Base-by-base conservation (phyloP, 352 stramenopile species). In the Globisporangium lucens region DNA sequence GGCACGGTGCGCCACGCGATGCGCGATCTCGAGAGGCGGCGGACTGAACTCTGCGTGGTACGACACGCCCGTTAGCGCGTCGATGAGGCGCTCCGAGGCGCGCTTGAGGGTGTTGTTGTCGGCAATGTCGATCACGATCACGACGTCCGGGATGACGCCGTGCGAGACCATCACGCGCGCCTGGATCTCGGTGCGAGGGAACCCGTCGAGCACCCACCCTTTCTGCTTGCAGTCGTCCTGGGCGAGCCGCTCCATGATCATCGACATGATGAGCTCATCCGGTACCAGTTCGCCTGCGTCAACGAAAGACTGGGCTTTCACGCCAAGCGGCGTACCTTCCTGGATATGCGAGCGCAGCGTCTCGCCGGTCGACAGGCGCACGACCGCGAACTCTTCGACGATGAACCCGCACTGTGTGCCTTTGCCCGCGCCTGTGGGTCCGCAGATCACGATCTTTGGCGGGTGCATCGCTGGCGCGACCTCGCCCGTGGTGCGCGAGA, bases 201-300 rank as follows among this genome's bases (percentile, higher is more conserved):
- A 99, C 6, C 97, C 97, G 69, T 99, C 96, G 0, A 99, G 74
- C 15, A 99, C 79, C 90, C 94, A 99, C 9, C 97, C 97, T 22
- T 78, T 82, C 58, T 78, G 61, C 38, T 84, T 72, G 73, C 95
- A 98, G 75, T 99, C 95, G 2, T 79, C 61, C 67, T 97, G 71
- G 38, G 75, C 58, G 1, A 99, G 78, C 0, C 96, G 80, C 59
- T 89, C 81, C 33, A 91, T 63, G 10, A 94, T 78, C 60, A 93
- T 68, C 71, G 97, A 77, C 63, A 98, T 88, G 63, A 99, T 98
- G 10, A 99, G 71, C 9, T 96, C 74, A 71, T 99, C 96, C 0
- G 97, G 95, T 29, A 98, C 91, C 0, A 98, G 81, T 49, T 89
- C 79, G 4, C 93, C 96, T 8, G 71, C 60, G 52, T 91, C 80